Evolutionary conservation across 2,329 filamentous ascomycete genomes (phyloP), one percentile per base, ranked within the genome.

Genomic region (Onygenales sp.): DNA sequence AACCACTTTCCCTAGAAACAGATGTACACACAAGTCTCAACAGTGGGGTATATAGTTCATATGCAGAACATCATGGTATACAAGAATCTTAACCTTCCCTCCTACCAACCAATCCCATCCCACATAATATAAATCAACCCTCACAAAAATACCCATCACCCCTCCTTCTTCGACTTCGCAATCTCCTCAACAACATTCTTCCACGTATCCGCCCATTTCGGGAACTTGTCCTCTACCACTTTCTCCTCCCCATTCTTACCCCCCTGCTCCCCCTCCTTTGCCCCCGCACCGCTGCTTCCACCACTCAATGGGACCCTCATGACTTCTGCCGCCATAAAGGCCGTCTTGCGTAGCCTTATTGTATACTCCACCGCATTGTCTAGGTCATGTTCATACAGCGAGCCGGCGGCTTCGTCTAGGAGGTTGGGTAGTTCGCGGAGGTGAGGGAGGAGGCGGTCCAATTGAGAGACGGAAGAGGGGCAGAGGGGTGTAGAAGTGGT

Each of bases 251-350:
- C 76, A 0, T 77, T 79, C 71, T 71, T 6, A 68, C 66, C 60
- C 84, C 32, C 41, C 6, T 50, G 82, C 44, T 86, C 85, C 35
- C 80, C 72, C 71, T 71, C 5, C 68, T 66, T 60, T 84, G 27
- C 35, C 6, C 51, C 82, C 43, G 86, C 85, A 31, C 79, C 75
- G 1, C 72, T 68, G 0, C 75, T 74, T 43, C 86, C 79, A 14
- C 86, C 69, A 10, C 85, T 80, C 72, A 94, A 95, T 55, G 94
- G 89, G 0, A 81, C 77, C 50, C 75, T 78, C 0, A 86, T 86
- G 7, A 91, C 68, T 38, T 89, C 84, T 41, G 89, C 85, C 17
- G 88, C 85, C 13, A 76, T 74, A 48, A 87, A 78, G 0, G 87
- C 85, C 14, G 60, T 63, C 10, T 61, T 59, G 39, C 65, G 67